phyloP scores from a whole-genome alignment of 352 stramenopile species.

The Globisporangium barbulae region DNA sequence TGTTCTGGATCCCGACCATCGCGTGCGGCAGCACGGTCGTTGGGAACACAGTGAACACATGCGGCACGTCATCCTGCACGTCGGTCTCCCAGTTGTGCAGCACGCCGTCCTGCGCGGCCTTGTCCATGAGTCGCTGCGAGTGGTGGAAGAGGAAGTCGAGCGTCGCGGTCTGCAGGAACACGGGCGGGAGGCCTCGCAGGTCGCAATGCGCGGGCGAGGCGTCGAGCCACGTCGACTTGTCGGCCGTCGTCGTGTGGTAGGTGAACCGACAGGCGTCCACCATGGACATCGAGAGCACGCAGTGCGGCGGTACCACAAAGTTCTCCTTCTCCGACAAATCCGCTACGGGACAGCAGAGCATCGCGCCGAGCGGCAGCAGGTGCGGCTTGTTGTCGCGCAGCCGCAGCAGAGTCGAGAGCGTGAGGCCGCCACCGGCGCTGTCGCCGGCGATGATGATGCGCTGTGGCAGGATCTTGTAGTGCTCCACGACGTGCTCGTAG shows the following conservation, averaged over 20 bases:
- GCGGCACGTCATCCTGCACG: conserved; percentile 49
- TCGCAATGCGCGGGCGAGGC: conserved; percentile 23
- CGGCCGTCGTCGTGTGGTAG: conserved; percentile 15
- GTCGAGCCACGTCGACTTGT: conserved; percentile 13
- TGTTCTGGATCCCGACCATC: conserved; percentile 33
- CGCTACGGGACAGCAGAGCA: conserved; percentile 28
- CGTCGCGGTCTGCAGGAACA: conserved; percentile 32
- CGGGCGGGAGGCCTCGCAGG: conserved; percentile 27
- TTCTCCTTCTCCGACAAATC: conserved; percentile 24
- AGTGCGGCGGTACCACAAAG: conserved; percentile 14
- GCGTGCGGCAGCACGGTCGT: conserved; percentile 45
- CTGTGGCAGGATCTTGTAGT: conserved; percentile 24
- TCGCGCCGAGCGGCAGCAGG: conserved; percentile 23
- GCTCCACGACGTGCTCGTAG: conserved; percentile 37
- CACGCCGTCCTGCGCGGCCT: conserved; percentile 18
- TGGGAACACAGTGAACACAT: conserved; percentile 60
- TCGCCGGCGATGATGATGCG: conserved; percentile 47
- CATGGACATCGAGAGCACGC: conserved; percentile 17
- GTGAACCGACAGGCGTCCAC: conserved; percentile 4
- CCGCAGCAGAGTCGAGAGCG: conserved; percentile 42
- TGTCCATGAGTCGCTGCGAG: conserved; percentile 21
- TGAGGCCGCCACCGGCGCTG: conserved; percentile 42
- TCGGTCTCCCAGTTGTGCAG: conserved; percentile 28
- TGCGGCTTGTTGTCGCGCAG: conserved; percentile 23
- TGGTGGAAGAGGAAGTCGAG: conserved; percentile 32